These are phyloP conservation scores for Globisporangium apiculatum DNA, from an alignment of 352 stramenopile species.

Conservation along the genomic window DNA sequence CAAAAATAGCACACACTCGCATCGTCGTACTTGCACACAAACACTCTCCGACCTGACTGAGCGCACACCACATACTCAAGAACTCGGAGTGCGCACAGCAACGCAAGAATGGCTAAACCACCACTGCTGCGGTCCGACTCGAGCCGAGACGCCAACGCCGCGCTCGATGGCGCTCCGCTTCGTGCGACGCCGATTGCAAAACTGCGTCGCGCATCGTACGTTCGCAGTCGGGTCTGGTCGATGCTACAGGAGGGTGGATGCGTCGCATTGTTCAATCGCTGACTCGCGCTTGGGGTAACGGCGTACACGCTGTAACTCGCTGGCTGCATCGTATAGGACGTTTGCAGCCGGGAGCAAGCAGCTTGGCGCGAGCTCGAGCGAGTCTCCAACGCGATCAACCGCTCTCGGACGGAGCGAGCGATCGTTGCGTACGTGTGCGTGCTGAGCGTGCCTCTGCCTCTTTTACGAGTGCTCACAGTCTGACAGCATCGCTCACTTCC, in stretches of 20 bases:
- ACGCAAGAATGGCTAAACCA: not conserved
- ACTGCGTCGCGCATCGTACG: conserved; percentile 11
- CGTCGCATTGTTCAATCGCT: no score
- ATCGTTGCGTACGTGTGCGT: not conserved
- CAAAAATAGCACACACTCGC: no score
- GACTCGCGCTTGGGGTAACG: not conserved
- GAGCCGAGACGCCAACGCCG: not conserved
- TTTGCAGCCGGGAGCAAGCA: not conserved
- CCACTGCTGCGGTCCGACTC: conserved; percentile 1
- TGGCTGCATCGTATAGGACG: not conserved
- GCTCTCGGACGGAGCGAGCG: not conserved
- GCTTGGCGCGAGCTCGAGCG: not conserved
- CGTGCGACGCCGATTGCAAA: not conserved
- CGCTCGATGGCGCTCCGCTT: not conserved
- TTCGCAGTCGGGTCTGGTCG: no score
- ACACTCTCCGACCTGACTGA: no score
- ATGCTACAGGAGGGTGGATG: no score
- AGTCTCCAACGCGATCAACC: not conserved
- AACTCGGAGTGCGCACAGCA: no score
- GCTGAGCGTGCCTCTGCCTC: not conserved
- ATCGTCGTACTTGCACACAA: no score
- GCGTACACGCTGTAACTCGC: not conserved
- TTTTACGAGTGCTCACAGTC: not conserved
- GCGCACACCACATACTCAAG: no score
- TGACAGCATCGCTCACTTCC: not conserved